These are phyloP conservation scores for Linum lewisii DNA, from an alignment of 345 rosid species.

Conservation along the genomic window DNA sequence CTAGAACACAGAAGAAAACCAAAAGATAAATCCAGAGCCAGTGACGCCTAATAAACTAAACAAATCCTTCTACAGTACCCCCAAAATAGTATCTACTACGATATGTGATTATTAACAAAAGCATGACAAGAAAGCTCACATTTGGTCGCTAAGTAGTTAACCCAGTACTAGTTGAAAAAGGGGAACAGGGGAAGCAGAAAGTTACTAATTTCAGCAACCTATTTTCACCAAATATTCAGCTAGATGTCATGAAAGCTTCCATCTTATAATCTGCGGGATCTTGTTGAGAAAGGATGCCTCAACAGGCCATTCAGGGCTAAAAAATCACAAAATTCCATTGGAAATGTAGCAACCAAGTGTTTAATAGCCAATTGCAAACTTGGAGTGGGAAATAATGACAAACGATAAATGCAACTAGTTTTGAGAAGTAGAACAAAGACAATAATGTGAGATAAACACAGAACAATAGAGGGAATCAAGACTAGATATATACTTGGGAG, in stretches of 20 bases:
- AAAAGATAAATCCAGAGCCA: too few relatives aligned
- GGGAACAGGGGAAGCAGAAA: neutral
- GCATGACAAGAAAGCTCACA: too few relatives aligned
- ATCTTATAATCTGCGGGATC: too few relatives aligned
- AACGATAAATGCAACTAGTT: neutral
- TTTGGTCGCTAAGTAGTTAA: neutral
- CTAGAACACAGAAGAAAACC: too few relatives aligned
- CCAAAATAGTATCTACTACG: too few relatives aligned
- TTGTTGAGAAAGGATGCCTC: neutral
- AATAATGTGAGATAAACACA: neutral
- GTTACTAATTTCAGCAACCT: neutral
- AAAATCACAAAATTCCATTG: neutral
- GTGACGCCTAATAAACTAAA: too few relatives aligned
- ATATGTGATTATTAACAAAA: too few relatives aligned
- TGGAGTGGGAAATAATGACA: neutral
- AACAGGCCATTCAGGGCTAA: neutral
- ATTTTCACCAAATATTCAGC: neutral
- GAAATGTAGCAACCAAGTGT: neutral
- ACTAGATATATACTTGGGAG: slow-evolving; percentile 45
- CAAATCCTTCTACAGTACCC: too few relatives aligned
- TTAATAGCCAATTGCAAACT: neutral
- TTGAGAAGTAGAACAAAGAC: neutral
- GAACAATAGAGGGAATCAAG: neutral
- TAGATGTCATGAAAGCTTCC: too few relatives aligned
- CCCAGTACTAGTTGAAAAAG: neutral